Evolutionary conservation across 306 rosid species (phyloP).

Genomic region (Argentina anserina): DNA sequence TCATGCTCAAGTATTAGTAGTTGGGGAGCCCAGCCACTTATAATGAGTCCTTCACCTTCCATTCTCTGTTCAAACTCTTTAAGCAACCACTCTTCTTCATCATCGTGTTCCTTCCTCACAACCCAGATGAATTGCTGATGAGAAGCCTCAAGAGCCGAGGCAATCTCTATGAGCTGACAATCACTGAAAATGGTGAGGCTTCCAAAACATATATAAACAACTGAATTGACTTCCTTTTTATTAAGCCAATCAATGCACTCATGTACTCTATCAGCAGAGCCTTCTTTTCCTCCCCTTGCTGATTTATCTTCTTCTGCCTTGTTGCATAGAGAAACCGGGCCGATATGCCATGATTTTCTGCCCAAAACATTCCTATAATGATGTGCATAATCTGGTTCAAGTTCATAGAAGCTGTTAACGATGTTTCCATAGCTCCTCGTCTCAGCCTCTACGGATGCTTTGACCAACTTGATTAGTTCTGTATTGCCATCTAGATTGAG

Average conservation of each 20-base stretch:
- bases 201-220: conserved; percentile 35
- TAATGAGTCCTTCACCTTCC: conserved; percentile 34
- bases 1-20: conserved; percentile 34
- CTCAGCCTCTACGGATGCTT: not conserved
- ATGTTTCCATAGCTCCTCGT: not conserved
- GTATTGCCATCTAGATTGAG: not conserved
- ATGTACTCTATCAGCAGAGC: conserved; percentile 12
- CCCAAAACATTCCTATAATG: conserved; percentile 9
- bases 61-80: conserved; percentile 34
- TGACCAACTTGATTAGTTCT: not conserved
- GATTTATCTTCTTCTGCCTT: conserved; percentile 5
- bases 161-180: conserved; percentile 29
- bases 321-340: conserved; percentile 29
- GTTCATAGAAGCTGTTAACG: conserved; percentile 12
- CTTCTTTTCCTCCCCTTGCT: conserved; percentile 24
- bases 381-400: conserved; percentile 10
- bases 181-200: conserved; percentile 19
- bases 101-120: conserved; percentile 19
- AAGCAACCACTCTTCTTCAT: conserved; percentile 21
- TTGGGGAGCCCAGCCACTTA: conserved; percentile 46
- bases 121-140: conserved; percentile 35
- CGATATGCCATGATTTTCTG: conserved; percentile 29
- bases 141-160: conserved; percentile 31
- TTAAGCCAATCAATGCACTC: conserved; percentile 35
- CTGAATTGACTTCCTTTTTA: conserved; percentile 25